Percentiles rank a stretch among this genome's conserved stretches.
Conservation (phyloP, 2,329 filamentous ascomycete genomes). For the Paecilomyces fulvus region DNA sequence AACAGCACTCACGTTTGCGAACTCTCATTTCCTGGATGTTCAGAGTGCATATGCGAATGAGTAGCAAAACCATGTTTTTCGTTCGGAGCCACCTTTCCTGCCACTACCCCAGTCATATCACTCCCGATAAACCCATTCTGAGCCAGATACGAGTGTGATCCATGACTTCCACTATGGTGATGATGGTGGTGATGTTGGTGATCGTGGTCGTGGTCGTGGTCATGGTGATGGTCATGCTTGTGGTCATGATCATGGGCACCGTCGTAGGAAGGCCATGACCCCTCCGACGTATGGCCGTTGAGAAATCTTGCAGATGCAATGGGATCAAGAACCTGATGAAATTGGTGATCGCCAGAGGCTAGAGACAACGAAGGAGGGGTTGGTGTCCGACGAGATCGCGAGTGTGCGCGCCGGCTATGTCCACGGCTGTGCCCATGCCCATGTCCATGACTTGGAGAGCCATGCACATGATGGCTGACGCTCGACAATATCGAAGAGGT, state of each 20-base stretch:
- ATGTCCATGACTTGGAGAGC: slow-evolving; percentile 18
- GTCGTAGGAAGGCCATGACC: slow-evolving; percentile 7
- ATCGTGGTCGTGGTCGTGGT: slow-evolving; percentile 20
- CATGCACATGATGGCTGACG: slow-evolving; percentile 19
- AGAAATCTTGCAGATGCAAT: background rate
- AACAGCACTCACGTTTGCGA: slow-evolving; percentile 5
- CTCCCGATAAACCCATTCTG: background rate
- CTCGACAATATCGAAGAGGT: slow-evolving; percentile 21
- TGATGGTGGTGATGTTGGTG: slow-evolving; percentile 15
- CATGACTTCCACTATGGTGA: slow-evolving; percentile 1
- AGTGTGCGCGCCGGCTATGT: slow-evolving; percentile 24
- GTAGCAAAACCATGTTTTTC: background rate
- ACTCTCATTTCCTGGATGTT: slow-evolving; percentile 1
- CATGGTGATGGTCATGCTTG: slow-evolving; percentile 23
- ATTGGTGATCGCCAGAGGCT: slow-evolving; percentile 11
- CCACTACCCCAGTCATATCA: background rate
- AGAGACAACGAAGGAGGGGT: slow-evolving; percentile 17
- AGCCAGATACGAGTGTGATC: background rate
- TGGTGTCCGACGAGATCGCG: slow-evolving; percentile 22
- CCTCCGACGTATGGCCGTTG: background rate
- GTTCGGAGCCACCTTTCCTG: background rate
- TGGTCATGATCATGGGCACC: slow-evolving; percentile 13
- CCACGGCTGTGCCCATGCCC: slow-evolving; percentile 21
- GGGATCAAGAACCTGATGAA: slow-evolving; percentile 6
- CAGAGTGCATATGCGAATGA: slow-evolving; percentile 1